Evolutionary conservation across 1,139 yeast genomes (phyloP).

Genomic region (Yamadazyma siamensis): DNA sequence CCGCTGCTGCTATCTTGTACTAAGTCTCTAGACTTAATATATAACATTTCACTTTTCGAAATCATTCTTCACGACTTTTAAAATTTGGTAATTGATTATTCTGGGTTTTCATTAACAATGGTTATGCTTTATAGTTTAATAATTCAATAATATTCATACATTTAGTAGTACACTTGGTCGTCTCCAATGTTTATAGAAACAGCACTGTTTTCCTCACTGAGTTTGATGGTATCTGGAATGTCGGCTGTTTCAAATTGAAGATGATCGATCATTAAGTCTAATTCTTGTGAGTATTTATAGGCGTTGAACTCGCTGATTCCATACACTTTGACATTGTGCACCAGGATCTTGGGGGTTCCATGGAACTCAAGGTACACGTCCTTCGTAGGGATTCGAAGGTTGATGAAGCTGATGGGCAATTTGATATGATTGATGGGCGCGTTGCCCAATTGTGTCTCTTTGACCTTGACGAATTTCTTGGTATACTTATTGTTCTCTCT

Average conservation of each 20-base stretch:
- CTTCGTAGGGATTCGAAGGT: conserved; percentile 28
- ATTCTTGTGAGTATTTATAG: conserved; percentile 23
- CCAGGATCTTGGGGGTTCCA: conserved; percentile 18
- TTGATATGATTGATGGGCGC: conserved; percentile 26
- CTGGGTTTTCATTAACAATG: too few species aligned
- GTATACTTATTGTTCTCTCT: conserved; percentile 21
- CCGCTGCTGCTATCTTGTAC: conserved; percentile 18
- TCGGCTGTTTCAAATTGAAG: too few species aligned
- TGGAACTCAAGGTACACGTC: conserved; percentile 37
- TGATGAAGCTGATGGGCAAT: conserved; percentile 34
- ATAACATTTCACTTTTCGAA: too few species aligned
- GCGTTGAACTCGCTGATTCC: conserved; percentile 37
- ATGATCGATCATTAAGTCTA: conserved; percentile 23
- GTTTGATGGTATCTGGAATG: too few species aligned
- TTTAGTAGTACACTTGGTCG: too few species aligned
- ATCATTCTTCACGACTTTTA: too few species aligned
- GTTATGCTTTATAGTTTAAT: too few species aligned
- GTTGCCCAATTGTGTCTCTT: conserved; percentile 18
- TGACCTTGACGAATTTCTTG: conserved; percentile 31
- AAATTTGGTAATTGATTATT: too few species aligned
- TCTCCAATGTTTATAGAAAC: too few species aligned
- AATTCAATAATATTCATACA: too few species aligned
- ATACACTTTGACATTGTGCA: conserved; percentile 32
- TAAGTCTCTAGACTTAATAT: too few species aligned
- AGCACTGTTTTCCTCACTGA: too few species aligned